Evolutionary conservation across 108 stramenopile genomes (phyloP).

Genomic region (Discostella stelligeroides): DNA sequence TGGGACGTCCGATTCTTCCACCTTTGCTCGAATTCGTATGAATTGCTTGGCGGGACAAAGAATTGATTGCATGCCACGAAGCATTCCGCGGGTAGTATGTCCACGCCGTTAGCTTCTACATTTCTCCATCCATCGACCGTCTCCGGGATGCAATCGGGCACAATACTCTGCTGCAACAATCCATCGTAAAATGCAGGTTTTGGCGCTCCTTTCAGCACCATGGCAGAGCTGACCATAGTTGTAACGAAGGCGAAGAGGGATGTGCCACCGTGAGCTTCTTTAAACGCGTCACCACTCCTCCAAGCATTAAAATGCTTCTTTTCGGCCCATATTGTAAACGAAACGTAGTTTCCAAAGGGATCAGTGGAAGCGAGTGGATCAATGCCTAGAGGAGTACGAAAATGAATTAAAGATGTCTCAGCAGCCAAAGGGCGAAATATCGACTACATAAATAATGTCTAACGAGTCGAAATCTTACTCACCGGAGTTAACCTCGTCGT

Average conservation of each 20-base stretch:
- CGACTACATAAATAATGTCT: no score
- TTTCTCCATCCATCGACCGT: slow-evolving; percentile 86
- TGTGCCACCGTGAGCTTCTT: slow-evolving; percentile 92
- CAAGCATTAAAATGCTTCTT: slow-evolving; percentile 86
- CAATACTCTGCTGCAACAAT: slow-evolving; percentile 55
- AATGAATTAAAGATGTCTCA: neutral
- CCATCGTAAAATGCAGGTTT: slow-evolving; percentile 87
- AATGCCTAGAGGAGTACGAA: slow-evolving; percentile 12
- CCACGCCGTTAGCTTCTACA: slow-evolving; percentile 75
- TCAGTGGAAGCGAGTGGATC: slow-evolving; percentile 35
- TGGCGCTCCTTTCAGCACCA: slow-evolving; percentile 76
- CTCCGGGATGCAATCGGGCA: slow-evolving; percentile 56
- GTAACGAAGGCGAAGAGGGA: slow-evolving; percentile 66
- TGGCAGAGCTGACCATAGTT: slow-evolving; percentile 76
- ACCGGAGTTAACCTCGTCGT: slow-evolving; percentile 47
- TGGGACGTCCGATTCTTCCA: slow-evolving; percentile 71
- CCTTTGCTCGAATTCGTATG: slow-evolving; percentile 71
- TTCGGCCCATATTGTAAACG: slow-evolving; percentile 85
- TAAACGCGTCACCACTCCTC: slow-evolving; percentile 87
- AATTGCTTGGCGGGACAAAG: slow-evolving; percentile 67
- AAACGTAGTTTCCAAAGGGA: slow-evolving; percentile 77
- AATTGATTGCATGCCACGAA: slow-evolving; percentile 89
- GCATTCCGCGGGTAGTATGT: slow-evolving; percentile 69
- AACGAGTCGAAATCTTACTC: neutral
- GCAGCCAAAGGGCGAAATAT: no score